Conservation (phyloP, 1,284 basidiomycete species). For the Ganoderma lingzhi region DNA sequence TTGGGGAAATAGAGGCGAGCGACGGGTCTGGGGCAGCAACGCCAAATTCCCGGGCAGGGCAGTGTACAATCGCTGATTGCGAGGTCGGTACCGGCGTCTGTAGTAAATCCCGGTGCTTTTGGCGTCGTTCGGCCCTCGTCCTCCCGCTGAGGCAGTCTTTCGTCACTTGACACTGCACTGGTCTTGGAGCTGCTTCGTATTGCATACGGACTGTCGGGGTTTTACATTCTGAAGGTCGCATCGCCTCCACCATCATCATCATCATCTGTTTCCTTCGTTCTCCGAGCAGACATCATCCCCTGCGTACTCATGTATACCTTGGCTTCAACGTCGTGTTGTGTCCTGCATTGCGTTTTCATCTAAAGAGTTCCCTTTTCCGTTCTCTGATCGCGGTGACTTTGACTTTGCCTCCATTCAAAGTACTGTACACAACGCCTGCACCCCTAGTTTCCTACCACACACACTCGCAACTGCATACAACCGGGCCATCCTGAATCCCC, state of each 20-base stretch:
- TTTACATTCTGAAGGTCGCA: background rate
- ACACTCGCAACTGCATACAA: background rate
- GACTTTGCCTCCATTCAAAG: constrained; percentile 7
- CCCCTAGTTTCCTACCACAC: background rate
- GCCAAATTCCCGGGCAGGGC: constrained; percentile 1
- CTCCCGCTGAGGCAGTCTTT: background rate
- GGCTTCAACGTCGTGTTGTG: background rate
- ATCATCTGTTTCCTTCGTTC: background rate
- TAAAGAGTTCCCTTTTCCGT: background rate
- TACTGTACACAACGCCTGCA: background rate
- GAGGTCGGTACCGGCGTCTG: constrained; percentile 12
- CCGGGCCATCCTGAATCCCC: background rate
- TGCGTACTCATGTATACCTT: background rate
- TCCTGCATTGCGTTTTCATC: background rate
- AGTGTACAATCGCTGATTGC: constrained; percentile 14
- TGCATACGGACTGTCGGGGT: background rate
- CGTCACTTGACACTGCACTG: constrained; percentile 3
- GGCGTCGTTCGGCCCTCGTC: constrained; percentile 10
- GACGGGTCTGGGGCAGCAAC: constrained; percentile 10
- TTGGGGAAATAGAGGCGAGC: background rate
- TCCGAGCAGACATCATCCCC: background rate
- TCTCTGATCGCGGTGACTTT: background rate
- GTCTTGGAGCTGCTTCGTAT: background rate
- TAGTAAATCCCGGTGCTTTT: constrained; percentile 15
- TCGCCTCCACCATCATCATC: background rate